Percentiles rank a stretch among this genome's conserved stretches.
Conservation (phyloP, 495 filamentous ascomycete species). For the Hyaloscypha finlandica region DNA sequence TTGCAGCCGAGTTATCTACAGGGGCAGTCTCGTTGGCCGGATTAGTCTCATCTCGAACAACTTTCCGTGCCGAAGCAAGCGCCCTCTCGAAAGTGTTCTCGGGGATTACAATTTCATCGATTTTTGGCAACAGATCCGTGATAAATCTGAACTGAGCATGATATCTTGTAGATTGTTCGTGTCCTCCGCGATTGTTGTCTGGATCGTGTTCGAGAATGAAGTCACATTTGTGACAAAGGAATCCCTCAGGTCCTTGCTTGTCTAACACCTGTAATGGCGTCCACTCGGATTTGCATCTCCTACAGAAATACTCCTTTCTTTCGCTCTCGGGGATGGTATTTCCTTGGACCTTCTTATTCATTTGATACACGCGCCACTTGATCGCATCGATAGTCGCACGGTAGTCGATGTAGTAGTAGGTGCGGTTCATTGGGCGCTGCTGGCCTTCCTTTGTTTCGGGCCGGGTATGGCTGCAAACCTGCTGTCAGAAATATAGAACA, state of each 20-base stretch:
- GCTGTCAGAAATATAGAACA: background rate
- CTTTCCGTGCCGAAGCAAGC: conserved; percentile 56
- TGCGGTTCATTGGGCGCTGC: conserved; percentile 76
- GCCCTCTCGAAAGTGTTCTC: conserved; percentile 86
- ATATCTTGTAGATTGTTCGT: conserved; percentile 84
- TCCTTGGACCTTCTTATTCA: conserved; percentile 81
- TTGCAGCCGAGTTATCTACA: conserved; percentile 42
- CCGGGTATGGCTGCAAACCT: conserved; percentile 63
- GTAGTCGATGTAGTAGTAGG: conserved; percentile 96
- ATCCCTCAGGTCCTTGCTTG: conserved; percentile 63
- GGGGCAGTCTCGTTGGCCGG: conserved; percentile 54
- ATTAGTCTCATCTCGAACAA: conserved; percentile 62
- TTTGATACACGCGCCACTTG: conserved; percentile 86
- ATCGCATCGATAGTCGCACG: conserved; percentile 93
- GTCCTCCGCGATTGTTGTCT: conserved; percentile 65
- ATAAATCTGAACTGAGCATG: conserved; percentile 87
- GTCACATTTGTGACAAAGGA: conserved; percentile 84
- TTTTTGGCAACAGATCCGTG: conserved; percentile 79
- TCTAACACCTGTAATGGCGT: conserved; percentile 86
- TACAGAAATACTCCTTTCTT: conserved; percentile 86
- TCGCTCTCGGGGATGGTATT: conserved; percentile 78
- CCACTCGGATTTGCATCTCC: conserved; percentile 77
- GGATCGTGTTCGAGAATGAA: conserved; percentile 66
- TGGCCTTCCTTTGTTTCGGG: conserved; percentile 78
- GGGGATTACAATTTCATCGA: conserved; percentile 81